Base-by-base conservation (phyloP, 1,284 basidiomycete genomes). In the Gastroboletus turbinatus region DNA sequence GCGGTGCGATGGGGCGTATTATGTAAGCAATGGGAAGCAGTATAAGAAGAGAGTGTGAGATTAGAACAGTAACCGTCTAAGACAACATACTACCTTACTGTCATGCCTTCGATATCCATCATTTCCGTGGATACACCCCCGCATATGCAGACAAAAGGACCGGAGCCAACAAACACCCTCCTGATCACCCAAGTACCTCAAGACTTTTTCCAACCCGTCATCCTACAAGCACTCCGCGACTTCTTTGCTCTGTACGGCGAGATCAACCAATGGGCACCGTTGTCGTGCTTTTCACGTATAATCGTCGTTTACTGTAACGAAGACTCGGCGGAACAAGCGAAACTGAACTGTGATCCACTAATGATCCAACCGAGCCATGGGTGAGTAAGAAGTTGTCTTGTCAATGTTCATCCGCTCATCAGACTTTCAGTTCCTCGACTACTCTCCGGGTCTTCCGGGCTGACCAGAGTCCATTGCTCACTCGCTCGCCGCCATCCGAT, bases 251-350 rank as follows among this genome's bases (percentile, higher is more conserved):
- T 77, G 0, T 94, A 87, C 67, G 95, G 94, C 17, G 74, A 79
- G 30, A 82, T 97, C 19, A 86, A 90, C 65, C 82, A 88, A 63
- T 97, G 94, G 93, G 92, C 90, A 1, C 92, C 93, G 8, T 73
- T 97, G 11, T 82, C 81, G n/a, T 84, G 83, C 3, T 90, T 96
- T 65, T 83, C 85, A 0, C 79, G 94, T 21, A 87, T 94, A 33
- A 83, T 97, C 45, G 73, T 94, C 30, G 92, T 96, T 0, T 97
- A 88, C 68, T 78, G 81, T 27, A 68, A 73, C 7, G 84, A 87
- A 23, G 80, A 82, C 38, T 76, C 81, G 55, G 89, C 85, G 0
- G 90, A 91, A 67, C 68, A 69, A 30, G 88, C 84, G 1, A 90
- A 90, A 70, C 65, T 73, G 36, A 76, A 74, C 40, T 83, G 81